phyloP scores from a whole-genome alignment of 495 filamentous ascomycete species.

The Glonium stellatum region DNA sequence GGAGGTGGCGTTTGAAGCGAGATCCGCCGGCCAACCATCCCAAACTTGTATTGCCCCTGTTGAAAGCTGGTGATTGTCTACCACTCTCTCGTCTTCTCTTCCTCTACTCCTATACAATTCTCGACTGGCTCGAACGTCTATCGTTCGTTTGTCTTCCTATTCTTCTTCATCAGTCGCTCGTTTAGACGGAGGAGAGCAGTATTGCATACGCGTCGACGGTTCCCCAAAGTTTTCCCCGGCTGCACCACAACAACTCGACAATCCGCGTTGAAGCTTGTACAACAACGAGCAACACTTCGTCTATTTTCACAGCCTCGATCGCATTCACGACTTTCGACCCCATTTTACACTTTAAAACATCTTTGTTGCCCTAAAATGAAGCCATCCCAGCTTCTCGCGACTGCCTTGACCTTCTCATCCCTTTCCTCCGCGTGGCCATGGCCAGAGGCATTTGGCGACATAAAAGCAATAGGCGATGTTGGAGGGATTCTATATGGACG shows the following conservation, averaged over 20 bases:
- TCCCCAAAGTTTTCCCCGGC: conserved; percentile 1
- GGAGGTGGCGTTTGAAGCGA: neutral
- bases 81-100: neutral
- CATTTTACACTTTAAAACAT: neutral
- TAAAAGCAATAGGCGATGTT: conserved; percentile 24
- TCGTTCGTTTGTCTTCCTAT: conserved; percentile 5
- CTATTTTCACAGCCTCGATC: neutral
- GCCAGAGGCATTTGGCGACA: conserved; percentile 20
- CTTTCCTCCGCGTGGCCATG: conserved; percentile 29
- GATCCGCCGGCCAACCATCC: neutral
- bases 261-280: neutral
- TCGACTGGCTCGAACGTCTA: neutral
- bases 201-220: neutral
- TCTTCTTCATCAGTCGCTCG: conserved; percentile 24
- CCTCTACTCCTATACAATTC: neutral
- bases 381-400: conserved; percentile 29
- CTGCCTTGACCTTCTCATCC: conserved; percentile 32
- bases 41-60: conserved; percentile 2
- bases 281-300: neutral
- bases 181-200: conserved; percentile 14
- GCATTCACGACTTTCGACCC: neutral
- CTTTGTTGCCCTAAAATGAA: conserved; percentile 29
- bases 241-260: conserved; percentile 4
- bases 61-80: neutral
- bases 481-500: conserved; percentile 23